A percentile compares a stretch with the other conserved stretches of the same genome.
Conservation (phyloP, 768 basidiomycete genomes). For the Lyophyllum shimeji region DNA sequence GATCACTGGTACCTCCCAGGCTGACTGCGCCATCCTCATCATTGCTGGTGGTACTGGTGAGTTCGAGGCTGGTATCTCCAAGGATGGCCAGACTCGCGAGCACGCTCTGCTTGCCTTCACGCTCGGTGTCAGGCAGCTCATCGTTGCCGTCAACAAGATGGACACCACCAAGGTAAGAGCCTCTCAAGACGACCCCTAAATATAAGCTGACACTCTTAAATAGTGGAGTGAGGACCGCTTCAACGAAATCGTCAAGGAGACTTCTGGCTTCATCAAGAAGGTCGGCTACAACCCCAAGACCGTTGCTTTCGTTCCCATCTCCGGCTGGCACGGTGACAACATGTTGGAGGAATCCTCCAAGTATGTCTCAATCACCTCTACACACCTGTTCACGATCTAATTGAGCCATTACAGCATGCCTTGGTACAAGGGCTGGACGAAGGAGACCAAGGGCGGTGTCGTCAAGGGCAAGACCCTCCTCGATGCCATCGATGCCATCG, state of each 20-base stretch:
- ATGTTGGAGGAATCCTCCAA: conserved; percentile 99
- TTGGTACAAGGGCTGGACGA: conserved; percentile 99
- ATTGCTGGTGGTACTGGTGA: conserved; percentile 99
- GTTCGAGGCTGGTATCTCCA: conserved; percentile 99
- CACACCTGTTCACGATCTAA: not conserved
- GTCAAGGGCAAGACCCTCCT: conserved; percentile 99
- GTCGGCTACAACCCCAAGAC: conserved; percentile 99
- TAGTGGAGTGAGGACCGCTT: conserved; percentile 99
- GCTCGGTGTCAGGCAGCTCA: conserved; percentile 99
- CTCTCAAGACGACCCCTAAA: not conserved
- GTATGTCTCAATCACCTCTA: conserved; percentile 41
- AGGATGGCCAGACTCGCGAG: conserved; percentile 99
- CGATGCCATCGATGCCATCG: conserved; percentile 99
- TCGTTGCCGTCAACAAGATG: conserved; percentile 99
- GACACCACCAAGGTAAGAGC: conserved; percentile 89
- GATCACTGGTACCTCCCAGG: conserved; percentile 99
- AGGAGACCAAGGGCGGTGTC: conserved; percentile 90
- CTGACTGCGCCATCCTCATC: conserved; percentile 99
- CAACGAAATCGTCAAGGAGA: conserved; percentile 99
- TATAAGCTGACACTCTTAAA: not conserved
- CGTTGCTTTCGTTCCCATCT: conserved; percentile 98
- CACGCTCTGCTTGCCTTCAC: conserved; percentile 99
- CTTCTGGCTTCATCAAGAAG: conserved; percentile 98
- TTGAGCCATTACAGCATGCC: conserved; percentile 68
- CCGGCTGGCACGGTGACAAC: conserved; percentile 99